Evolutionary conservation across 495 filamentous ascomycete species (phyloP).

Genomic region (Penicillium dipodomyicola): DNA sequence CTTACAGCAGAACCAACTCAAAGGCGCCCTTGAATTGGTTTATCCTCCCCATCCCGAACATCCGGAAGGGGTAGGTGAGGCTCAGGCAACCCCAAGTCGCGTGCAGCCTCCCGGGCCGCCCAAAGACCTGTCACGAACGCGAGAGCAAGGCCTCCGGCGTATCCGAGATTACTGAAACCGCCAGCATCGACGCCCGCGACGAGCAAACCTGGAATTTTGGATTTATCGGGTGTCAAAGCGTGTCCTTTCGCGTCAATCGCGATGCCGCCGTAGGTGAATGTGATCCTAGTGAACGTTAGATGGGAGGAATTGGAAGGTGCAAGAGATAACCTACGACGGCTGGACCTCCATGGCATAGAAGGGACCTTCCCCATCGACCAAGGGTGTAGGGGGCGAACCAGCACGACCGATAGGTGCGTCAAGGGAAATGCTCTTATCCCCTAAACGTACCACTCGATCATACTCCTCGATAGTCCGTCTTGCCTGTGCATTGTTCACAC

Average conservation of each 20-base stretch:
- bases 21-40: constrained; percentile 14
- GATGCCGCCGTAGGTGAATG: constrained; percentile 30
- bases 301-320: neutral
- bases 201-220: constrained; percentile 21
- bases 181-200: constrained; percentile 29
- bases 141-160: constrained; percentile 27
- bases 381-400: constrained; percentile 14
- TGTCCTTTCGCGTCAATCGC: constrained; percentile 22
- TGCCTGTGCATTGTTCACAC: constrained; percentile 17
- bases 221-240: constrained; percentile 23
- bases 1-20: neutral
- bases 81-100: constrained; percentile 16
- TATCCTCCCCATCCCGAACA: constrained; percentile 13
- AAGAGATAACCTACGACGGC: constrained; percentile 21
- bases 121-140: constrained; percentile 28
- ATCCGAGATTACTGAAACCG: constrained; percentile 27
- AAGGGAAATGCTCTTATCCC: constrained; percentile 9
- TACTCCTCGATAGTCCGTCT: constrained; percentile 20
- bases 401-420: constrained; percentile 18
- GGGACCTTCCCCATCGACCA: constrained; percentile 29
- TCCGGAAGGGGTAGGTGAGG: constrained; percentile 24
- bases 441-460: constrained; percentile 15
- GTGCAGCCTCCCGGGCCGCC: constrained; percentile 22
- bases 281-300: constrained; percentile 19
- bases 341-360: constrained; percentile 32